These are phyloP conservation scores for Stemphylium vesicarium DNA, from an alignment of 2,329 filamentous ascomycete genomes.

Conservation along the genomic window DNA sequence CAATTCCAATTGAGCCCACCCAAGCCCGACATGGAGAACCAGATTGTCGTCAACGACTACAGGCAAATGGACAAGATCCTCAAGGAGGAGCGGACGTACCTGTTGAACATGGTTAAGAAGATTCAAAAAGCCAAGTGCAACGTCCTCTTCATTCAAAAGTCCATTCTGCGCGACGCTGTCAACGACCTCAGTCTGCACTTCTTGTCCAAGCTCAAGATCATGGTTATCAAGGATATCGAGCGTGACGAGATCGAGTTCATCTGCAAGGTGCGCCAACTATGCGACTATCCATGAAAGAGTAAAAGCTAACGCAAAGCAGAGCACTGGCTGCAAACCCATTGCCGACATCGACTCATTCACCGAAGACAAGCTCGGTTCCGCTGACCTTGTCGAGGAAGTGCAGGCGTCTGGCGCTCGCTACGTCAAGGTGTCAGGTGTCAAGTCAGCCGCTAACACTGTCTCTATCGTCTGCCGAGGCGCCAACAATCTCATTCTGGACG, in stretches of 20 bases:
- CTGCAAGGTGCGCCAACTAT: conserved; percentile 68
- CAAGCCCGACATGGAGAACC: conserved; percentile 99
- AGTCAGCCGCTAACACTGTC: conserved; percentile 81
- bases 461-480: conserved; percentile 94
- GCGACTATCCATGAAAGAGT: conserved; percentile 15
- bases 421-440: conserved; percentile 93
- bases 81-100: conserved; percentile 97
- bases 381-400: conserved; percentile 92
- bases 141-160: conserved; percentile 97
- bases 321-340: conserved; percentile 97
- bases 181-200: conserved; percentile 98
- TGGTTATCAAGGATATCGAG: conserved; percentile 97
- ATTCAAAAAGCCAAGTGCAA: conserved; percentile 99
- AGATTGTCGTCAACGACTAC: conserved; percentile 99
- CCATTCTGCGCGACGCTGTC: conserved; percentile 94
- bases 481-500: conserved; percentile 92
- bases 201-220: conserved; percentile 93
- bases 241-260: conserved; percentile 98
- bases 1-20: conserved; percentile 98
- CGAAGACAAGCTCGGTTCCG: conserved; percentile 94
- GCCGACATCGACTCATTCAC: conserved; percentile 98
- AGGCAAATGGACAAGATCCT: conserved; percentile 99
- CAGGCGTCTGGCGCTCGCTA: conserved; percentile 87
- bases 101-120: conserved; percentile 99
- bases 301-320: conserved; percentile 50